Base-by-base conservation (phyloP, 768 basidiomycete genomes). In the Sarcomyxa edulis region DNA sequence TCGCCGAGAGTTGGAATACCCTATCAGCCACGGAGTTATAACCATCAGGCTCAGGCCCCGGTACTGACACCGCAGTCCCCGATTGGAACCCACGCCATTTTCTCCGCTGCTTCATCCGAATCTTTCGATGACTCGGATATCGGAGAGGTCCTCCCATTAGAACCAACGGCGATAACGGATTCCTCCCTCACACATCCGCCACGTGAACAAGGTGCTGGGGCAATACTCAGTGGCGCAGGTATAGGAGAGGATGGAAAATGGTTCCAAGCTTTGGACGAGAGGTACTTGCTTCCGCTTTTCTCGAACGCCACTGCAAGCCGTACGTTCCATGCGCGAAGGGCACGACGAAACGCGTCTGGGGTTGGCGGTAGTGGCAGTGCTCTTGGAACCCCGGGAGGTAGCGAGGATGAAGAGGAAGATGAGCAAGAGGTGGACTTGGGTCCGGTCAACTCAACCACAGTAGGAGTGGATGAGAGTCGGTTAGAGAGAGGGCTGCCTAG, bases 191-290 rank as follows among this genome's bases (percentile, higher is more conserved):
- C n/a, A 49, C 35, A 35, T 23, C 36, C 37, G 23, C 42, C 47
- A 41, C 26, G 45, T 49, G 39, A 45, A 39, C 10, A 39, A 44
- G 35, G 48, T 22, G 35, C 46, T 22, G 45, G 19, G 4, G 20
- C 14, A 14, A 31, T 22, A 16, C 8, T 8, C 9, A 33, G 11
- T 15, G 46, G 33, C 19, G 20, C 28, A 24, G 25, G 48, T n/a
- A 48, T 62, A 4, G 71, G 65, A 4, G 83, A 85, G 42, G 91
- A 95, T 37, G 84, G 88, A 20, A 88, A 89, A 58, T 97, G 93
- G 92, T 97, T 97, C 80, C 92, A 93, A 50, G 73, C 84, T 31
- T 63, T 99, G 26, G 95, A 99, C 61, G 93, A 99, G 63, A 75
- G 91, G 47, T 99, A 95, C 58, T 66, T 99, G 14, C 62, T 98